phyloP scores from a whole-genome alignment of 805 yeast genomes.

The Starmerella ratchasimensis region DNA sequence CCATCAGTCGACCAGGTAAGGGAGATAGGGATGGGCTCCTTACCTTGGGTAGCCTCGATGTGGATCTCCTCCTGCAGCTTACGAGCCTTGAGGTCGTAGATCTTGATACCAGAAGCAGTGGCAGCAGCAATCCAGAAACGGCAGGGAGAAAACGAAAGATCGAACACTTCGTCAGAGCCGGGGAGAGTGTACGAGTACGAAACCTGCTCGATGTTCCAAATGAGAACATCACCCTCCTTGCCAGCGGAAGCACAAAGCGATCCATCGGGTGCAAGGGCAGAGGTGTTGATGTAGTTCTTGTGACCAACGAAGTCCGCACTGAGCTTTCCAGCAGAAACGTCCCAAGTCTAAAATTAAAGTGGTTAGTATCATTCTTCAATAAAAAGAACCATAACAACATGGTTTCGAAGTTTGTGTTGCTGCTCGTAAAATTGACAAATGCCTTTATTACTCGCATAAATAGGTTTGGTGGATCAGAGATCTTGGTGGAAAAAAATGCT shows the following conservation, averaged over 20 bases:
- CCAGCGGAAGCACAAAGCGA: constrained; percentile 99
- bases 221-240: constrained; percentile 96
- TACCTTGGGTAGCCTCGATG: constrained; percentile 57
- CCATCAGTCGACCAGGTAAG: constrained; percentile 99
- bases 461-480: constrained; percentile 56
- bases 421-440: too few species aligned
- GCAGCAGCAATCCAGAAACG: constrained; percentile 99
- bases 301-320: constrained; percentile 97
- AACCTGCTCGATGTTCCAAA: constrained; percentile 90
- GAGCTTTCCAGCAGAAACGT: constrained; percentile 66
- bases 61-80: constrained; percentile 96
- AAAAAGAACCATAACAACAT: background rate
- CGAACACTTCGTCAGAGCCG: constrained; percentile 93
- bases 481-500: constrained; percentile 93
- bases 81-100: constrained; percentile 94
- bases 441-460: too few species aligned
- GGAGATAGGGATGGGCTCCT: constrained; percentile 96
- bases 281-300: constrained; percentile 95
- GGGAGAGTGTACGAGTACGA: constrained; percentile 80
- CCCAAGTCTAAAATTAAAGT: constrained; percentile 72
- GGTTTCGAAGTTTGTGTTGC: too few species aligned
- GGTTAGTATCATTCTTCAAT: constrained; percentile 21
- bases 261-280: constrained; percentile 99
- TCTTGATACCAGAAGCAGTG: constrained; percentile 93
- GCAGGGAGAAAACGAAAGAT: constrained; percentile 99